A percentile compares a stretch with the other conserved stretches of the same genome.
Evolutionary conservation across 192 early-diverging fungal species (phyloP).

Genomic region (Coemansia umbellata): DNA sequence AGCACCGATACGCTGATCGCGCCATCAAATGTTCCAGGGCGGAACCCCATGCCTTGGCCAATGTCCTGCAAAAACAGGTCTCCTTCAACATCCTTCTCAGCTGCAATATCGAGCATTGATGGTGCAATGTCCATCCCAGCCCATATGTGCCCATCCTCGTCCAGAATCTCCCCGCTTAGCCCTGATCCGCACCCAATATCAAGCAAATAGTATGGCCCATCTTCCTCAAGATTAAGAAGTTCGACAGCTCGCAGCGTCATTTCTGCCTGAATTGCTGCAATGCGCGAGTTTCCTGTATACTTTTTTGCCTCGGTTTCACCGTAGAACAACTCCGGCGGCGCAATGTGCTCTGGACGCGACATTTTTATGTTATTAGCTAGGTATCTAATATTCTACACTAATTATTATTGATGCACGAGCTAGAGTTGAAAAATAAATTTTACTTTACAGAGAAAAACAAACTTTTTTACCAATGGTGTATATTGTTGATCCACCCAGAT

Average conservation of each 20-base stretch:
- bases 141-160: slow-evolving; percentile 95
- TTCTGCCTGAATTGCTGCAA: slow-evolving; percentile 89
- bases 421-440: too few relatives aligned
- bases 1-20: slow-evolving; percentile 92
- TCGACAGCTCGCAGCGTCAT: slow-evolving; percentile 92
- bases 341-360: slow-evolving; percentile 94
- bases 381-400: too few relatives aligned
- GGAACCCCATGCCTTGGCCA: slow-evolving; percentile 89
- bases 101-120: slow-evolving; percentile 91
- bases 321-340: slow-evolving; percentile 97
- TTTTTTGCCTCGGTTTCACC: slow-evolving; percentile 90
- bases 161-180: slow-evolving; percentile 89
- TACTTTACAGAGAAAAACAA: too few relatives aligned
- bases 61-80: slow-evolving; percentile 95
- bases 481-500: too few relatives aligned
- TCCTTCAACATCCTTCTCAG: slow-evolving; percentile 88
- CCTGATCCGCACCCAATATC: slow-evolving; percentile 99
- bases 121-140: slow-evolving; percentile 94
- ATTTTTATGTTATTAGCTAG: too few relatives aligned
- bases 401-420: too few relatives aligned
- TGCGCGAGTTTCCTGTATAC: slow-evolving; percentile 91
- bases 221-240: slow-evolving; percentile 76
- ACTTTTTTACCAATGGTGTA: too few relatives aligned
- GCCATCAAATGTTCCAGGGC: slow-evolving; percentile 96
- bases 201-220: slow-evolving; percentile 70